These are phyloP conservation scores for Ilex asprella DNA, from an alignment of 257 asterid genomes.

Conservation along the genomic window DNA sequence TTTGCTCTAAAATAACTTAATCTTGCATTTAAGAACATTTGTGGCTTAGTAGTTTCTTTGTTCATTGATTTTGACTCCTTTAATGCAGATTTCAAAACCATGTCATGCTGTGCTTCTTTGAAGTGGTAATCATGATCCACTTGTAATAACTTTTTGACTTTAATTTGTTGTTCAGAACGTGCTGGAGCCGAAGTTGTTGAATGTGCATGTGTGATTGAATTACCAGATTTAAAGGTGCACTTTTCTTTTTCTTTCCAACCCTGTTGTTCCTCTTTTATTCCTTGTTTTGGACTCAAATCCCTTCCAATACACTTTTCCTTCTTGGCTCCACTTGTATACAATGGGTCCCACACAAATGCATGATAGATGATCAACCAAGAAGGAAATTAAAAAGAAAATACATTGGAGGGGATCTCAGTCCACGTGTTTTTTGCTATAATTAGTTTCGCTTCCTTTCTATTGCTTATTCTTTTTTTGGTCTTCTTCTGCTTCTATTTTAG, in stretches of 20 bases:
- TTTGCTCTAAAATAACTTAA: not conserved
- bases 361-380: no score
- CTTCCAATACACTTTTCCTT: no score
- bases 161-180: slow-evolving; percentile 38
- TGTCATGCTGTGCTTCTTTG: not conserved
- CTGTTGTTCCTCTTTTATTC: not conserved
- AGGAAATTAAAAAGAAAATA: no score
- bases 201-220: slow-evolving; percentile 77
- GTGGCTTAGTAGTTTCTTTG: not conserved
- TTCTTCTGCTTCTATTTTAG: not conserved
- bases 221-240: slow-evolving; percentile 33
- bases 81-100: not conserved
- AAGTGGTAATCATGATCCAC: no score
- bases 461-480: no score
- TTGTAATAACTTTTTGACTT: not conserved
- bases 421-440: no score
- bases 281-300: not conserved
- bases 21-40: not conserved
- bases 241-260: not conserved
- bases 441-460: no score
- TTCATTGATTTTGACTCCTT: not conserved
- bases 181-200: slow-evolving; percentile 74
- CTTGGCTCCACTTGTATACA: no score
- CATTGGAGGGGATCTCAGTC: no score
- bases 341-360: no score